phyloP scores from a whole-genome alignment of 2,329 filamentous ascomycete genomes.

The Pestalotiopsis sp. region DNA sequence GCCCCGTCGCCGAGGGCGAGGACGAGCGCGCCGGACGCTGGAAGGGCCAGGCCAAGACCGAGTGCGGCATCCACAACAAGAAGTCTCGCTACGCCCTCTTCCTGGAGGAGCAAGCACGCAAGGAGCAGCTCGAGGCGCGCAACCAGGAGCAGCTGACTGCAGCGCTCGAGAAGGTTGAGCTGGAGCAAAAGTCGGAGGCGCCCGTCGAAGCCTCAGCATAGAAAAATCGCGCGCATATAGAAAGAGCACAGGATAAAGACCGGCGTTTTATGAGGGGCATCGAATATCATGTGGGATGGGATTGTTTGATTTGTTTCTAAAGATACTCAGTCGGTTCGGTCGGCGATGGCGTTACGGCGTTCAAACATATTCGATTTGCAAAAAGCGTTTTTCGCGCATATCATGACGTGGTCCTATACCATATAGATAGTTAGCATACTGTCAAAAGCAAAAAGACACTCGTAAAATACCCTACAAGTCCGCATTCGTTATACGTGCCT shows the following conservation, averaged over 20 bases:
- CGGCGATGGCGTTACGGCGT: constrained; percentile 5
- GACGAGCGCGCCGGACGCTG: constrained; percentile 95
- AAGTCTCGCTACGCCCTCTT: constrained; percentile 90
- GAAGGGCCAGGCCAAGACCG: constrained; percentile 95
- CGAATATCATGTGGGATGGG: neutral
- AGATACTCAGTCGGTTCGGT: neutral
- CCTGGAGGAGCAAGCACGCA: constrained; percentile 71
- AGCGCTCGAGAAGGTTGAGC: constrained; percentile 24
- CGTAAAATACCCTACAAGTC: neutral
- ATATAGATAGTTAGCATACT: constrained; percentile 6
- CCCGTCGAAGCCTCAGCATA: neutral
- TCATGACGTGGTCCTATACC: neutral
- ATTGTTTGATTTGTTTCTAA: neutral
- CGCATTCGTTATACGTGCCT: neutral
- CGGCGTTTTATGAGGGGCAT: neutral
- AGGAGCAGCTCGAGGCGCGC: constrained; percentile 65
- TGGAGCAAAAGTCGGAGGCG: constrained; percentile 11
- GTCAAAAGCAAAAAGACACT: neutral
- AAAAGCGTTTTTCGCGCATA: neutral
- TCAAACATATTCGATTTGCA: neutral
- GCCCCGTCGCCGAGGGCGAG: constrained; percentile 85
- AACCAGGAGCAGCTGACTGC: constrained; percentile 36
- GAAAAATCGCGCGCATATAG: neutral
- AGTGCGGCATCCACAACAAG: constrained; percentile 99
- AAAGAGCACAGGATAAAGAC: neutral